Evolutionary conservation across 441 rosid genomes (phyloP).

Genomic region (Raphanus hybrid): DNA sequence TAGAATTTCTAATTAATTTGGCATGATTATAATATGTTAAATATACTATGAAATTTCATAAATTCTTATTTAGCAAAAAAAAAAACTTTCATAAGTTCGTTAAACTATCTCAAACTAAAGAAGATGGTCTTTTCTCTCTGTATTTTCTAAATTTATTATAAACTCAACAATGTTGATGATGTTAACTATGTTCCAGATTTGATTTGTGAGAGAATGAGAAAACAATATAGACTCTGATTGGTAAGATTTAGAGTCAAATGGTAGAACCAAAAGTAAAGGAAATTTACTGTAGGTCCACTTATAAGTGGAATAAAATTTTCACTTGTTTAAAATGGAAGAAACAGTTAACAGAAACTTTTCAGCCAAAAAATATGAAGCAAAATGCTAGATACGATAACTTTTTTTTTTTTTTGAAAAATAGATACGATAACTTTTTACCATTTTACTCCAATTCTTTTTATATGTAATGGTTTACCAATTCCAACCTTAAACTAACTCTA

Average conservation of each 20-base stretch:
- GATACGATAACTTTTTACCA: too few species aligned
- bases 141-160: not conserved
- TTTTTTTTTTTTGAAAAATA: too few species aligned
- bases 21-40: not conserved
- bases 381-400: too few species aligned
- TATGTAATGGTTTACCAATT: too few species aligned
- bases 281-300: not conserved
- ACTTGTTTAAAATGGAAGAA: too few species aligned
- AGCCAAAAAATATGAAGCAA: too few species aligned
- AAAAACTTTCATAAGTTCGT: not conserved
- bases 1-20: not conserved
- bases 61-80: not conserved
- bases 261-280: not conserved
- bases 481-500: too few species aligned
- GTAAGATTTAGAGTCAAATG: not conserved
- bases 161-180: not conserved
- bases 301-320: not conserved
- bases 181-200: not conserved
- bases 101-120: not conserved
- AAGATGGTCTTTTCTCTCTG: not conserved
- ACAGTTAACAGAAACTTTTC: too few species aligned
- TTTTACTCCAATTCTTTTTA: too few species aligned
- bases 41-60: not conserved
- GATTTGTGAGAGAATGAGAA: not conserved
- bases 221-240: not conserved